These are phyloP conservation scores for Mortierella sp. DNA, from an alignment of 371 early-diverging fungal genomes.

Conservation along the genomic window DNA sequence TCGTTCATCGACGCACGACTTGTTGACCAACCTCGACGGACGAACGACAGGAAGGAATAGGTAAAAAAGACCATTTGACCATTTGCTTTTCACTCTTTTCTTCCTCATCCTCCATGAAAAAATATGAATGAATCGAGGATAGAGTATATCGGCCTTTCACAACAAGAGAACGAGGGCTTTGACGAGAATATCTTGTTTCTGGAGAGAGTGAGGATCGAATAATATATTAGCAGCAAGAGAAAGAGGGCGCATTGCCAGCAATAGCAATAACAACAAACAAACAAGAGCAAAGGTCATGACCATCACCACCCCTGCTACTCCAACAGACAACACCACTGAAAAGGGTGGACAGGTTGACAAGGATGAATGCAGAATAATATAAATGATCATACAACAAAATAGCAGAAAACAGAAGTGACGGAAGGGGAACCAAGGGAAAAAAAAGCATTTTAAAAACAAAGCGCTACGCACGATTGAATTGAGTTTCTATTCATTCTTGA, in stretches of 20 bases:
- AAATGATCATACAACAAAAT: not conserved
- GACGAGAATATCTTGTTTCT: not conserved
- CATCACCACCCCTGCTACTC: not conserved
- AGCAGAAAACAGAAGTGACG: not conserved
- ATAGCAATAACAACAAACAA: not conserved
- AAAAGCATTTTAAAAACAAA: not conserved
- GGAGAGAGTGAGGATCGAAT: not conserved
- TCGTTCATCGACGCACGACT: not conserved
- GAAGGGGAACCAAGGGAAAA: no score
- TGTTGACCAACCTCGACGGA: not conserved
- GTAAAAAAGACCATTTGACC: not conserved
- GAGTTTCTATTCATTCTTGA: not conserved
- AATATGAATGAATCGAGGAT: not conserved
- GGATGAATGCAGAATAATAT: not conserved
- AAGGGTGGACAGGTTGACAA: not conserved
- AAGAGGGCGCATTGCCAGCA: no score
- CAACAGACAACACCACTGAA: no score
- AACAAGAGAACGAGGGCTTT: not conserved
- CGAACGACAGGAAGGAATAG: not conserved
- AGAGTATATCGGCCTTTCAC: not conserved
- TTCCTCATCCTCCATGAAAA: not conserved
- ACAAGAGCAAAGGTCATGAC: not conserved
- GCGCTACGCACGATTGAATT: not conserved
- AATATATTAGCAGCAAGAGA: not conserved
- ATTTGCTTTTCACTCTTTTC: not conserved